These are phyloP conservation scores for Piper betle DNA, from an alignment of 164 flowering plant genomes.

Conservation along the genomic window DNA sequence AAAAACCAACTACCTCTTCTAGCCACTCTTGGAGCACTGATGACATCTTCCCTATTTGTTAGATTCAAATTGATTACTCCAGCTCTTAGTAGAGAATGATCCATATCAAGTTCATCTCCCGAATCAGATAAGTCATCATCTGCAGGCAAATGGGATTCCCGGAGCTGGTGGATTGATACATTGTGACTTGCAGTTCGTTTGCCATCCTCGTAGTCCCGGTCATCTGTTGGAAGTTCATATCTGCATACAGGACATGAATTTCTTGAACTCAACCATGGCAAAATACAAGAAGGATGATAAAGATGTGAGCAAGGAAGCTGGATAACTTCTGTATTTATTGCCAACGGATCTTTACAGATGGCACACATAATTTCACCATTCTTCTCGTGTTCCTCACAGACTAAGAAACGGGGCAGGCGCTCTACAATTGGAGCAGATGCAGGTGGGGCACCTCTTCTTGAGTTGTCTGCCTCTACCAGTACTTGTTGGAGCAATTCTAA, in stretches of 20 bases:
- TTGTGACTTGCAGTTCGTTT: slow-evolving; percentile 15
- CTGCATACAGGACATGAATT: slow-evolving; percentile 94
- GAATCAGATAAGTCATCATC: slow-evolving; percentile 34
- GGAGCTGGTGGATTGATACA: slow-evolving; percentile 14
- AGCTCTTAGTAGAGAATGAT: slow-evolving; percentile 17
- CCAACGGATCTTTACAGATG: slow-evolving; percentile 63
- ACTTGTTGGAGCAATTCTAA: slow-evolving; percentile 51
- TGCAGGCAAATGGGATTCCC: slow-evolving; percentile 13
- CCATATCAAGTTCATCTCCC: slow-evolving; percentile 13
- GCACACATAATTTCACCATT: slow-evolving; percentile 51
- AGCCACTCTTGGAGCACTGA: slow-evolving; percentile 11
- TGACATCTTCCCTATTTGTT: slow-evolving; percentile 7
- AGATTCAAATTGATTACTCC: slow-evolving; percentile 4
- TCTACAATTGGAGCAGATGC: slow-evolving; percentile 52
- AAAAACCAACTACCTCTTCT: slow-evolving; percentile 53
- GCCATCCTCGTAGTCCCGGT: slow-evolving; percentile 54
- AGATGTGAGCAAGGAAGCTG: slow-evolving; percentile 79
- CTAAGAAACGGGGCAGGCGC: slow-evolving; percentile 38
- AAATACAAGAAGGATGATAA: slow-evolving; percentile 72
- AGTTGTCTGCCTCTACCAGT: slow-evolving; percentile 39
- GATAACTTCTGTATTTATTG: slow-evolving; percentile 42
- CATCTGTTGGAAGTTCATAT: slow-evolving; percentile 88
- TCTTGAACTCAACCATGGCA: slow-evolving; percentile 75
- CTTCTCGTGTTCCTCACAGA: slow-evolving; percentile 38
- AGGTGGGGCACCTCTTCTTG: slow-evolving; percentile 80